Conservation (phyloP, 805 yeast species). For the Yamadazyma ubonensis region DNA sequence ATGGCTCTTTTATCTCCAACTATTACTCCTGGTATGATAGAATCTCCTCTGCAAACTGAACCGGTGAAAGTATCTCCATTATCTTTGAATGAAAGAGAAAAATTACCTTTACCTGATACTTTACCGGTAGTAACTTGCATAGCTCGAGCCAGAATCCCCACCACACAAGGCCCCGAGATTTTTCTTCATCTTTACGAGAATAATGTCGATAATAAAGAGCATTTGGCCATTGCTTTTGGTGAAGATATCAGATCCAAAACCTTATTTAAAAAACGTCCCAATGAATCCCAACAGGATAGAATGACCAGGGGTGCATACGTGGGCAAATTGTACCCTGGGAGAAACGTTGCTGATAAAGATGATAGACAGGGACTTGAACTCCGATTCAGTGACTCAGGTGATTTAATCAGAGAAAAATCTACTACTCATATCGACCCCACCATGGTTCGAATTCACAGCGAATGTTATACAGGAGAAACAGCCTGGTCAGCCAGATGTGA, state of each 20-base stretch:
- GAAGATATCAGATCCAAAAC: constrained; percentile 81
- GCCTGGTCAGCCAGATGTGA: constrained; percentile 99
- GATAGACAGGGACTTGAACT: constrained; percentile 22
- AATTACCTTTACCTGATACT: constrained; percentile 45
- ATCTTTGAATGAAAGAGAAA: constrained; percentile 27
- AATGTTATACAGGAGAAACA: constrained; percentile 98
- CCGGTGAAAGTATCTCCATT: constrained; percentile 13
- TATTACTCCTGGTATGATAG: constrained; percentile 19
- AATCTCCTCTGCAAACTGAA: constrained; percentile 9
- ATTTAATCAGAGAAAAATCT: constrained; percentile 25
- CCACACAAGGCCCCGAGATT: constrained; percentile 92
- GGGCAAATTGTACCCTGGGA: constrained; percentile 87
- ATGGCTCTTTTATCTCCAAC: constrained; percentile 26
- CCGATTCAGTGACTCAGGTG: constrained; percentile 34
- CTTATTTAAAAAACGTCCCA: constrained; percentile 56
- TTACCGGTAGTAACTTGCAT: constrained; percentile 83
- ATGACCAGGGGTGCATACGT: constrained; percentile 99
- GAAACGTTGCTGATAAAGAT: constrained; percentile 67
- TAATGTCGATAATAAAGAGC: constrained; percentile 87
- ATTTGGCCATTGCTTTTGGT: constrained; percentile 95
- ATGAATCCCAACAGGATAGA: constrained; percentile 85
- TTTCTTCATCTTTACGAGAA: constrained; percentile 87
- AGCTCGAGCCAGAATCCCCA: constrained; percentile 95
- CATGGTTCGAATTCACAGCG: constrained; percentile 89
- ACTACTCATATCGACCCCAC: constrained; percentile 45